These are phyloP conservation scores for Talaromyces sp. DNA, from an alignment of 2,329 filamentous ascomycete genomes.

Conservation along the genomic window DNA sequence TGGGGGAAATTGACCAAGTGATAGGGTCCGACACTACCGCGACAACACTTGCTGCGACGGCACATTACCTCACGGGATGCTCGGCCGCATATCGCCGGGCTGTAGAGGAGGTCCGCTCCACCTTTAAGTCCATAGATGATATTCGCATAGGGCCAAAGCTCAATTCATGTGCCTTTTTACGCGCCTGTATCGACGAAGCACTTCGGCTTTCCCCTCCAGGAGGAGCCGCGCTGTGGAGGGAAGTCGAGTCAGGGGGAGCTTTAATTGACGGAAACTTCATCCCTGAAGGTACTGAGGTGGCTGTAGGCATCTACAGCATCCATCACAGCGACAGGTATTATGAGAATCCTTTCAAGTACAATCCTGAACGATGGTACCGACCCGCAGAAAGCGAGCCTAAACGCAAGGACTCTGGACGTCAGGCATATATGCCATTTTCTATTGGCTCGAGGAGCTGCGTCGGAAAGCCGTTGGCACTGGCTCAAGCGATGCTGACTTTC, in stretches of 20 bases:
- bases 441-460: background rate
- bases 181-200: conserved; percentile 22
- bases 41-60: background rate
- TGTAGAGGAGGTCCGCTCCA: background rate
- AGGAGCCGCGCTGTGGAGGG: conserved; percentile 17
- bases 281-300: conserved; percentile 18
- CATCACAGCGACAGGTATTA: conserved; percentile 10
- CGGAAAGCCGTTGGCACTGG: conserved; percentile 1
- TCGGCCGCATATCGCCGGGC: background rate
- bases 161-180: background rate
- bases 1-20: background rate
- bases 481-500: background rate
- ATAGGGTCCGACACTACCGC: conserved; percentile 1
- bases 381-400: background rate
- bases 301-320: conserved; percentile 19
- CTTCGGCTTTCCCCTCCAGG: conserved; percentile 19
- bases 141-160: background rate
- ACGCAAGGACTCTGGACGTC: background rate
- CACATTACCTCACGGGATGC: background rate
- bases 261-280: conserved; percentile 20
- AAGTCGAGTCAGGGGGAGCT: conserved; percentile 17
- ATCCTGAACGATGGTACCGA: conserved; percentile 9
- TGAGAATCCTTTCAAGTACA: background rate
- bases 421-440: background rate
- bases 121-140: background rate